These are phyloP conservation scores for Aspergillus steynii DNA, from an alignment of 495 filamentous ascomycete species.

Conservation along the genomic window DNA sequence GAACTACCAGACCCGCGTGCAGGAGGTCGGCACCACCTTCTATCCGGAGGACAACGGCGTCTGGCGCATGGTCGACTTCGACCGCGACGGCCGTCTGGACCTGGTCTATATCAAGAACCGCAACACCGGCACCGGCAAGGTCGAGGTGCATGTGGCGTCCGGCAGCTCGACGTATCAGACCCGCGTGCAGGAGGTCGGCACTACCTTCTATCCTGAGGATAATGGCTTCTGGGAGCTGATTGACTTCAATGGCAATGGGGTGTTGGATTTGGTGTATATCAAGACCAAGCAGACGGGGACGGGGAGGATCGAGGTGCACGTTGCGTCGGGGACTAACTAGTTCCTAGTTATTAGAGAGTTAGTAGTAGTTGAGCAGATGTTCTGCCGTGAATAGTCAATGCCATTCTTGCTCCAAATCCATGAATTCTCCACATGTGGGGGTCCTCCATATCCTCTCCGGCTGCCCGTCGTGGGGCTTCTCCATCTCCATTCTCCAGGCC, in stretches of 20 bases:
- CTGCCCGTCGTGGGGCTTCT: background rate
- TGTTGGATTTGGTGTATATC: slow-evolving; percentile 7
- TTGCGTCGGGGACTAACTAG: slow-evolving; percentile 5
- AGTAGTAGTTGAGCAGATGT: slow-evolving; percentile 4
- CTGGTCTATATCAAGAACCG: slow-evolving; percentile 5
- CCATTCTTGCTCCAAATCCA: background rate
- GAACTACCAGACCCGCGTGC: slow-evolving; percentile 2
- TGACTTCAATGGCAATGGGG: slow-evolving; percentile 5
- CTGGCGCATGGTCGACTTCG: slow-evolving; percentile 8
- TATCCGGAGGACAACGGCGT: slow-evolving; percentile 2
- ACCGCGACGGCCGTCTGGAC: slow-evolving; percentile 3
- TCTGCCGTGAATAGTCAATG: background rate
- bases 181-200: slow-evolving; percentile 8
- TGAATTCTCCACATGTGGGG: background rate
- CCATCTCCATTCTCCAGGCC: background rate
- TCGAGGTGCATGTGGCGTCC: slow-evolving; percentile 7
- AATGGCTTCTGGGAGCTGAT: slow-evolving; percentile 7
- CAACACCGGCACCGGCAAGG: slow-evolving; percentile 5
- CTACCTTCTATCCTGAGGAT: slow-evolving; percentile 6
- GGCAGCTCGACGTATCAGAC: slow-evolving; percentile 5
- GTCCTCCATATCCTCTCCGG: background rate
- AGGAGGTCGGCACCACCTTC: slow-evolving; percentile 6
- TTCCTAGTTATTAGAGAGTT: background rate
- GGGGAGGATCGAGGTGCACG: slow-evolving; percentile 2
- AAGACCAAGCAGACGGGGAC: slow-evolving; percentile 8